Evolutionary conservation across 1,284 basidiomycete genomes (phyloP).

Genomic region (Austroboletus rostrupii): DNA sequence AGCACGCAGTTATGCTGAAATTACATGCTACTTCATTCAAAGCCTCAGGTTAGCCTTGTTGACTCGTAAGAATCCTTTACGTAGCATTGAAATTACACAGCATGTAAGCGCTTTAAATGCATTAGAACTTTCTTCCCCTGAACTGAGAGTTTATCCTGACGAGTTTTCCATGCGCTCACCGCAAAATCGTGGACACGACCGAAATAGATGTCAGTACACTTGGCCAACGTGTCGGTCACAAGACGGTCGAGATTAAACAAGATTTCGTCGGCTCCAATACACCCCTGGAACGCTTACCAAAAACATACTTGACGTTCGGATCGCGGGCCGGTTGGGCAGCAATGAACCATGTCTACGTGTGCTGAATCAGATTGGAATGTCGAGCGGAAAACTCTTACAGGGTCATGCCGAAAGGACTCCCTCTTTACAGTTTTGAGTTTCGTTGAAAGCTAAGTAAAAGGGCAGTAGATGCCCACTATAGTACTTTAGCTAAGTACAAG

Average conservation of each 20-base stretch:
- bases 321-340: conserved; percentile 5
- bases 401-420: neutral
- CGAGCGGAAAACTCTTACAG: neutral
- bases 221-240: neutral
- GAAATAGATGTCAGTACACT: conserved; percentile 2
- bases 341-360: conserved; percentile 5
- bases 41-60: too few relatives aligned
- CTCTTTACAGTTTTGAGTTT: neutral
- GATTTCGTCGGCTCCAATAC: conserved; percentile 3
- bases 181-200: conserved; percentile 1
- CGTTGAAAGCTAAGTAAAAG: too few relatives aligned
- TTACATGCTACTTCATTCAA: too few relatives aligned
- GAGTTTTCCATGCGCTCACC: neutral
- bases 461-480: too few relatives aligned
- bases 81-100: too few relatives aligned
- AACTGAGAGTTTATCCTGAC: neutral
- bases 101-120: too few relatives aligned
- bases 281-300: conserved; percentile 4
- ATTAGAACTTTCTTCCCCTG: too few relatives aligned
- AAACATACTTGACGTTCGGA: conserved; percentile 3
- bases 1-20: neutral
- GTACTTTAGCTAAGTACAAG: too few relatives aligned
- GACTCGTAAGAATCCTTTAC: too few relatives aligned
- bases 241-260: conserved; percentile 9
- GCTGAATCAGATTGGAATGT: conserved; percentile 4